Conservation (phyloP, 2,329 filamentous ascomycete species). For the Talaromyces atroroseus region DNA sequence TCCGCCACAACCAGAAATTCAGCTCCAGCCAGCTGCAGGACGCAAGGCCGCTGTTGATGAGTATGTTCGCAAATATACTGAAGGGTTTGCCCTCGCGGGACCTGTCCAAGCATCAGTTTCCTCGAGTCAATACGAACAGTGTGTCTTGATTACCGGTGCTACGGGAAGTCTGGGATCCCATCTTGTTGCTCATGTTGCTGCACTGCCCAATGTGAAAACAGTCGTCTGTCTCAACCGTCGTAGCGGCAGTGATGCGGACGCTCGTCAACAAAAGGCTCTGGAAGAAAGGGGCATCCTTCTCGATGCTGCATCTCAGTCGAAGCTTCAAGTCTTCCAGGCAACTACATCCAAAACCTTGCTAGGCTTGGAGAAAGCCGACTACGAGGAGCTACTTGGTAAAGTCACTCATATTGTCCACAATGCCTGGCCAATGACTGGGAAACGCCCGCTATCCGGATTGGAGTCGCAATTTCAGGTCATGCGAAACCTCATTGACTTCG, state of each 20-base stretch:
- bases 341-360: slow-evolving; percentile 46
- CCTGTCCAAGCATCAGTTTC: background rate
- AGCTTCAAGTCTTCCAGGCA: slow-evolving; percentile 44
- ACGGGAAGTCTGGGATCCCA: slow-evolving; percentile 39
- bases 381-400: slow-evolving; percentile 30
- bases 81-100: slow-evolving; percentile 17
- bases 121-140: slow-evolving; percentile 8
- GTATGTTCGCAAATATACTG: slow-evolving; percentile 21
- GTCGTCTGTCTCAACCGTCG: slow-evolving; percentile 47
- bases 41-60: slow-evolving; percentile 17
- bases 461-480: slow-evolving; percentile 38
- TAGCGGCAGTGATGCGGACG: slow-evolving; percentile 18
- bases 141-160: slow-evolving; percentile 39
- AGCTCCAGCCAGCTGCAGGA: background rate
- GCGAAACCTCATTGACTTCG: slow-evolving; percentile 46
- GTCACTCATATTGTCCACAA: slow-evolving; percentile 45
- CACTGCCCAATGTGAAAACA: slow-evolving; percentile 23
- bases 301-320: slow-evolving; percentile 20
- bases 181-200: slow-evolving; percentile 33
- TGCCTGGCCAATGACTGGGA: slow-evolving; percentile 26
- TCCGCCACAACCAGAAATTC: background rate
- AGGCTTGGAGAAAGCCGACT: slow-evolving; percentile 40
- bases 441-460: slow-evolving; percentile 16
- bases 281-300: slow-evolving; percentile 22
- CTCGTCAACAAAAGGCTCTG: slow-evolving; percentile 34